Evolutionary conservation across 164 flowering plant species (phyloP), one percentile per base, ranked within the genome.

Genomic region (Kalanchoe fedtschenkoi): DNA sequence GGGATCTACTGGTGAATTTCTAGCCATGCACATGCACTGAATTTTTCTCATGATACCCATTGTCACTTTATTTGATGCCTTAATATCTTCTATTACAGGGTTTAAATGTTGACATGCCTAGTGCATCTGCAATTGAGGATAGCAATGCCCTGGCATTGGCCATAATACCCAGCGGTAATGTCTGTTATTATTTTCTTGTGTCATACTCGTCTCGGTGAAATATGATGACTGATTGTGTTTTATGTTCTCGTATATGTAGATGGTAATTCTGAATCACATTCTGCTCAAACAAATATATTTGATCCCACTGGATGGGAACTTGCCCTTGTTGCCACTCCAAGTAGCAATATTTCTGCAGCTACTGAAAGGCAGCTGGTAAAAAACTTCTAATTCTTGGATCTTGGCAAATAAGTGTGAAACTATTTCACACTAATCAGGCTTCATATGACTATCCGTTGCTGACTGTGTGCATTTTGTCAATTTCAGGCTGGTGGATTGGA

Each of bases 301-400:
- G 97, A 95, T 81, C 86, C 99, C 7, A 74, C 88, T 65, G 99
- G 96, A 51, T 95, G 99, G 99, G 99, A 95, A 56, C 97, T 95
- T 74, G 99, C 99, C n/a, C 77, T 95, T 61, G 97, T 95, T 63
- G 70, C 84, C 38, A 83, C 91, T 61, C 90, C 99, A 28, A 86
- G 95, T 74, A 78, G 68, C 70, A 68, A 83, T 63, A 70, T 80
- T 57, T 87, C 96, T 57, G 28, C 97, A 28, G 76, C 57, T 60
- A 81, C 72, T 54, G 95, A 91, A n/a, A 81, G 96, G 70, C 89
- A 88, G 76, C 69, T 91, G 97, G 99, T 95, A 76, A 51, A 86
- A 21, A 29, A 47, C 29, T 22, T 22, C 24, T 10, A n/a, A n/a
- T n/a, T n/a, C n/a, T n/a, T n/a, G n/a, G n/a, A n/a, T n/a, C n/a